Evolutionary conservation across 305 asterid species (phyloP), one percentile per base, ranked within the genome.

Genomic region (Plantago coronopus): DNA sequence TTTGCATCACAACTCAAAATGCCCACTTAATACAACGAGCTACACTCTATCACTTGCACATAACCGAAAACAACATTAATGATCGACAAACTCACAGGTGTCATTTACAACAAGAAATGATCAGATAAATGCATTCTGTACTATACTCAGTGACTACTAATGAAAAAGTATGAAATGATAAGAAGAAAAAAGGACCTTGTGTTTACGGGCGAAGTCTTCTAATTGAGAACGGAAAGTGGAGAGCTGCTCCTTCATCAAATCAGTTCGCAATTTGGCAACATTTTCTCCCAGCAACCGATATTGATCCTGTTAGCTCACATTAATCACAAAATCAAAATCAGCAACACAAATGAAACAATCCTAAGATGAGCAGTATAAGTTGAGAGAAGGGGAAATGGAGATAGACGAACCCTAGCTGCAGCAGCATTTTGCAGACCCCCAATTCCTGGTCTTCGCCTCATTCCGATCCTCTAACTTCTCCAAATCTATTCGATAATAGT

Each of bases 401-500:
- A 53, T 37, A 25, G 45, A 64, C 63, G 8, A 78, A 93, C 98
- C 87, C 97, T 89, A 60, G 98, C 97, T 18, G 89, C 94, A 1
- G 93, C 96, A 1, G 98, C 97, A 69, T 81, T 86, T 82, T 86
- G 95, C 69, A 93, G 65, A 40, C 98, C 98, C 54, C 95, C 95
- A 51, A 93, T 93, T 68, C 98, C 98, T 25, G 98, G 97, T 72
- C 96, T 72, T 58, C 97, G 91, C 82, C 94, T 86, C 98, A 93
- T 91, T 48, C 13, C 27, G 16, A 17, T 23, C 10, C 14, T 17
- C 12, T 17, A 12, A 14, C 0, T 17, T 8, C 2, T 3, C 20
- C 23, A 1, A 47, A 17, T 5, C 23, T 47, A 7, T 47, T 47
- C 20, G 22, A 27, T 5, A 27, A 27, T 27, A 27, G 7, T n/a